Evolutionary conservation across 176 grass and related monocot species (phyloP).

Genomic region (Olyra latifolia): DNA sequence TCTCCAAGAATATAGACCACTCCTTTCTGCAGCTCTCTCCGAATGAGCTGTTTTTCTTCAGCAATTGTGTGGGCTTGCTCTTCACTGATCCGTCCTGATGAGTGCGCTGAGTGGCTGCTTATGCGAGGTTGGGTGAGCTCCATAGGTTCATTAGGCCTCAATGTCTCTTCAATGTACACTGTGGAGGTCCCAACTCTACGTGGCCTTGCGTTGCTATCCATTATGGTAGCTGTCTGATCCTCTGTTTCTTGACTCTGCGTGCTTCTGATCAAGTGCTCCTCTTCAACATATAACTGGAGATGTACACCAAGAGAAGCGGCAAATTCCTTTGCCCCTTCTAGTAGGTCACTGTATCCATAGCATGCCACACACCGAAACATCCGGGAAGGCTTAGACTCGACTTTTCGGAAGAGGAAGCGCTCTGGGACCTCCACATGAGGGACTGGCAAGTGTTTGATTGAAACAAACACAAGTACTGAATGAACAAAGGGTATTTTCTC

Average conservation of each 20-base stretch:
- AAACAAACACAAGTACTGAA: conserved; percentile 52
- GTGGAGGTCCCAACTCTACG: background rate
- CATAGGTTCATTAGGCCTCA: background rate
- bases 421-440: conserved; percentile 39
- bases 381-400: background rate
- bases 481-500: conserved; percentile 50
- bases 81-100: background rate
- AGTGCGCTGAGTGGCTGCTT: background rate
- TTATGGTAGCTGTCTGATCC: background rate
- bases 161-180: conserved; percentile 9
- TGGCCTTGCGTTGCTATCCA: background rate
- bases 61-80: background rate
- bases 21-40: conserved; percentile 43
- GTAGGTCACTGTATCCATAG: conserved; percentile 50
- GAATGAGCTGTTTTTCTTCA: conserved; percentile 23
- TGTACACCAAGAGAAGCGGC: conserved; percentile 20
- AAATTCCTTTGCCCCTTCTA: conserved; percentile 39
- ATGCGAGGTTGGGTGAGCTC: background rate
- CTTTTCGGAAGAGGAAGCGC: conserved; percentile 48
- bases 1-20: conserved; percentile 59
- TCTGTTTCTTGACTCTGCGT: conserved; percentile 7
- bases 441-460: conserved; percentile 48
- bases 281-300: conserved; percentile 26
- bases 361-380: conserved; percentile 54
- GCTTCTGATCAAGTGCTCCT: conserved; percentile 22